phyloP scores from a whole-genome alignment of 176 grass and related monocot species.

The Aegilops bicornis region DNA sequence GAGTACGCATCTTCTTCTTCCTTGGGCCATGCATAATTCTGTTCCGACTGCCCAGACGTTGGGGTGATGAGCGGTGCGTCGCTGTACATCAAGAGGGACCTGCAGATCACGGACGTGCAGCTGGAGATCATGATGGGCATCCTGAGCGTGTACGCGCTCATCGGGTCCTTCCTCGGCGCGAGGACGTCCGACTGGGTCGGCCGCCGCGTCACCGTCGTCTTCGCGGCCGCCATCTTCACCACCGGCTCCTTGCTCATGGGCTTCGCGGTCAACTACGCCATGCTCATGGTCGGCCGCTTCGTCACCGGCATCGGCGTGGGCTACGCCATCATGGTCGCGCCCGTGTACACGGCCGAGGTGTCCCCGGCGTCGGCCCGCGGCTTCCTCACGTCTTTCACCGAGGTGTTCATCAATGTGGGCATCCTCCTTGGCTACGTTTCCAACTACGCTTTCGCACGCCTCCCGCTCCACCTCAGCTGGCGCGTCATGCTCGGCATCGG shows the following conservation, averaged over 20 bases:
- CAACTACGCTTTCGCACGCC: constrained; percentile 55
- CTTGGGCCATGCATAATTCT: background rate
- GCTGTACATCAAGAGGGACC: constrained; percentile 45
- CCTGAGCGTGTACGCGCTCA: constrained; percentile 48
- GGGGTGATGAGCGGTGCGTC: constrained; percentile 63
- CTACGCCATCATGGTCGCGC: constrained; percentile 61
- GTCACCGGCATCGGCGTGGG: constrained; percentile 55
- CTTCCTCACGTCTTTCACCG: constrained; percentile 75
- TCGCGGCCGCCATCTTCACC: constrained; percentile 50
- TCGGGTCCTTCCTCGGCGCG: constrained; percentile 49
- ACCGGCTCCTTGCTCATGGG: constrained; percentile 54
- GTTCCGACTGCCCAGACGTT: constrained; percentile 22
- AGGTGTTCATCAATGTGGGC: constrained; percentile 84
- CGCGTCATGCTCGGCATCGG: constrained; percentile 76
- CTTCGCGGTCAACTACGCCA: constrained; percentile 45
- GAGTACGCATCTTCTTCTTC: background rate
- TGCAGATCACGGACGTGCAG: constrained; percentile 41
- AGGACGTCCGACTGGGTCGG: constrained; percentile 56
- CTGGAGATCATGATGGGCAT: constrained; percentile 53
- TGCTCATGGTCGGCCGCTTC: constrained; percentile 60
- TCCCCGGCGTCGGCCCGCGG: constrained; percentile 56
- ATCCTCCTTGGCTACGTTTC: constrained; percentile 84
- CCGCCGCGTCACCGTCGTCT: constrained; percentile 47
- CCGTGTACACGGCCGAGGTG: constrained; percentile 61
- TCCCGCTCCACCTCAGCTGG: constrained; percentile 42